Evolutionary conservation across 768 basidiomycete species (phyloP).

Genomic region (Auriscalpium vulgare): DNA sequence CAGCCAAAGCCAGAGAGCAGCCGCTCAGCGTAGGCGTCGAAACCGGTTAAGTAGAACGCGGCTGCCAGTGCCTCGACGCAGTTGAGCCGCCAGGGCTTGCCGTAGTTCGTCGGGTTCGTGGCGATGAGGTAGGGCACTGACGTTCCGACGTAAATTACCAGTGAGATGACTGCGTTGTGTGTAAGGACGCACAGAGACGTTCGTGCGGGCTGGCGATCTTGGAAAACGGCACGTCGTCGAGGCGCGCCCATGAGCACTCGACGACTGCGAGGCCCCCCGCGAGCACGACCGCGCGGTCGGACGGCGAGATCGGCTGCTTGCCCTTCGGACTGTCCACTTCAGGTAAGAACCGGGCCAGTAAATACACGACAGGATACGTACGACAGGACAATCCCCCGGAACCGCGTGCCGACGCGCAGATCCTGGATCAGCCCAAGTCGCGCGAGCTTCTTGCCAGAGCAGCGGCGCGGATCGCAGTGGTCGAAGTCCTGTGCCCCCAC

Average conservation of each 20-base stretch:
- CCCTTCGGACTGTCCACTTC: slow-evolving; percentile 64
- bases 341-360: background rate
- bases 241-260: slow-evolving; percentile 95
- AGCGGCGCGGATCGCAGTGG: slow-evolving; percentile 89
- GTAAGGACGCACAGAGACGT: slow-evolving; percentile 60
- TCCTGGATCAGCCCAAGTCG: slow-evolving; percentile 79
- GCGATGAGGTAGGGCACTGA: slow-evolving; percentile 93
- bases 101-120: slow-evolving; percentile 96
- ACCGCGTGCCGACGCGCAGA: slow-evolving; percentile 76
- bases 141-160: background rate
- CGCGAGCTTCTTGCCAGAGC: slow-evolving; percentile 85
- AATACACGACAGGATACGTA: slow-evolving; percentile 31
- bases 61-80: slow-evolving; percentile 94
- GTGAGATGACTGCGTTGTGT: background rate
- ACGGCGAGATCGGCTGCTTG: slow-evolving; percentile 66
- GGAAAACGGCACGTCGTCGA: slow-evolving; percentile 89
- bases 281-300: slow-evolving; percentile 74
- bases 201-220: slow-evolving; percentile 94
- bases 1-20: slow-evolving; percentile 82
- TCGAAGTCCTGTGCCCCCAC: slow-evolving; percentile 70
- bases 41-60: slow-evolving; percentile 89
- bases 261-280: slow-evolving; percentile 87
- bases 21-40: slow-evolving; percentile 70
- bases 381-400: slow-evolving; percentile 92
- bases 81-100: slow-evolving; percentile 92